Base-by-base conservation (phyloP, 495 filamentous ascomycete genomes). In the Neurospora sp. region DNA sequence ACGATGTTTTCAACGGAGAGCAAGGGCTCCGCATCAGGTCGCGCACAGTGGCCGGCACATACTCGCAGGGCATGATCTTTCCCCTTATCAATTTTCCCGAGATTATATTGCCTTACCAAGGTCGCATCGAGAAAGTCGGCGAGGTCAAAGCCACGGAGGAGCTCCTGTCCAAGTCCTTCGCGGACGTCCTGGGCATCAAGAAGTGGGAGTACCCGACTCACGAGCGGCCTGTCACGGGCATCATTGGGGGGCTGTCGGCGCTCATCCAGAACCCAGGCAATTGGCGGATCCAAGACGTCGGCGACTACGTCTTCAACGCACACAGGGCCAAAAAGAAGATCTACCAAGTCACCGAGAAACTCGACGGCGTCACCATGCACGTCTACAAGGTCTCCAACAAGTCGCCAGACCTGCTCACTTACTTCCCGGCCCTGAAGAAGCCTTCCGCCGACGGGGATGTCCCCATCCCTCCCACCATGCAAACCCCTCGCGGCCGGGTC, bases 261-360 rank as follows among this genome's bases (percentile, higher is more conserved):
- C 27, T 62, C 54, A 62, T 62, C 27, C 54, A 62, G 23, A 62
- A 69, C 42, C 73, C 35, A 37, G 18, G 39, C 27, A 62, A 35
- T 27, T 54, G 5, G 5, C 48, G 48, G 20, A 35, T 62, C 6
- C 54, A 62, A 62, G 23, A 62, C 27, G 7, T 62, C 12, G 54
- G 54, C 54, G 6, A 70, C 10, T 11, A 16, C 38, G 41, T 75
- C 7, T 75, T 73, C 48, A 37, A 75, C 14, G 18, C 70, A 12
- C 42, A 73, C 41, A 42, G 71, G 4, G 72, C 69, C 10, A 9
- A 38, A 4, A n/a, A 40, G 0, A 74, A 35, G 18, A 35, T 69
- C 1, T 79, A 73, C 73, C 77, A 79, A 69, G 72, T 78, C 40
- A 77, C 78, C 0, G 75, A 78, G 66, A 79, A 78, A 69, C 69